Evolutionary conservation across 768 basidiomycete genomes (phyloP).

Genomic region (Lactarius deliciosus): DNA sequence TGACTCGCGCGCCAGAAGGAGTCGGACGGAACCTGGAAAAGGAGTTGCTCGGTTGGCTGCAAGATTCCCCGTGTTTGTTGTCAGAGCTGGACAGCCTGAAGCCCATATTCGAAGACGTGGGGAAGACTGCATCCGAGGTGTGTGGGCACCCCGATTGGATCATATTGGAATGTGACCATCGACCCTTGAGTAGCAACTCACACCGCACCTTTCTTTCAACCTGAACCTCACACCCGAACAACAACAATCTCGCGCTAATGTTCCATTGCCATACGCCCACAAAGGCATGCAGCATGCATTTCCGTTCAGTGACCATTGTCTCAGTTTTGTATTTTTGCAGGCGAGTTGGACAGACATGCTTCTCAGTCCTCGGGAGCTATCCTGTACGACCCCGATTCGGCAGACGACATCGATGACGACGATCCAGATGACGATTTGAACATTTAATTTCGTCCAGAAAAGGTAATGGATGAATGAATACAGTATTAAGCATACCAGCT

Average conservation of each 20-base stretch:
- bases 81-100: slow-evolving; percentile 53
- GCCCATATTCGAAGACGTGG: slow-evolving; percentile 41
- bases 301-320: slow-evolving; percentile 29
- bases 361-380: slow-evolving; percentile 50
- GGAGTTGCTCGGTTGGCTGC: slow-evolving; percentile 63
- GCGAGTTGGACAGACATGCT: slow-evolving; percentile 29
- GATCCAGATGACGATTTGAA: slow-evolving; percentile 96
- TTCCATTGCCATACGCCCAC: slow-evolving; percentile 89
- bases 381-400: slow-evolving; percentile 89
- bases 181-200: slow-evolving; percentile 32
- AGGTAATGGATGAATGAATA: slow-evolving; percentile 9
- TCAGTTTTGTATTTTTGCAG: slow-evolving; percentile 36
- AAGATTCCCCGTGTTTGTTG: slow-evolving; percentile 45
- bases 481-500: slow-evolving; percentile 14
- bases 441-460: slow-evolving; percentile 45
- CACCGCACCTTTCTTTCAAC: slow-evolving; percentile 81
- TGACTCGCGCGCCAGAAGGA: slow-evolving; percentile 48
- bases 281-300: slow-evolving; percentile 52
- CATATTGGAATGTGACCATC: slow-evolving; percentile 11
- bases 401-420: slow-evolving; percentile 93
- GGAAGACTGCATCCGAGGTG: slow-evolving; percentile 33
- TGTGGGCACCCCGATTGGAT: not conserved
- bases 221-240: slow-evolving; percentile 81
- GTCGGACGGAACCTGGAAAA: slow-evolving; percentile 58
- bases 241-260: slow-evolving; percentile 71